Evolutionary conservation across 345 rosid species (phyloP).

Genomic region (Camelina laxa): DNA sequence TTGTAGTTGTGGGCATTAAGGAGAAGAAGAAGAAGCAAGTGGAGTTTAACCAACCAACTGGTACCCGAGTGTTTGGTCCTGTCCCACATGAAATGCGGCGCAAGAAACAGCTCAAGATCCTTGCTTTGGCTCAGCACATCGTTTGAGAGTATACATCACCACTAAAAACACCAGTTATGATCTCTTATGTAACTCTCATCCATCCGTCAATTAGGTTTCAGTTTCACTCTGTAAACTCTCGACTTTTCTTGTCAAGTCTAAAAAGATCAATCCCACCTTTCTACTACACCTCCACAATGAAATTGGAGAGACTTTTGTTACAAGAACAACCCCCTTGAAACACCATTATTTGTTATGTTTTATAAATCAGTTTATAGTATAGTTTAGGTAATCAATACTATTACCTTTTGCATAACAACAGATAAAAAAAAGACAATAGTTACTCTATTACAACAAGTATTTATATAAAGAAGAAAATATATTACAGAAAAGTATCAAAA

Average conservation of each 20-base stretch:
- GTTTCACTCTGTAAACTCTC: neutral
- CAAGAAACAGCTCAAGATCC: slow-evolving; percentile 79
- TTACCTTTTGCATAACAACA: neutral
- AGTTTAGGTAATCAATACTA: neutral
- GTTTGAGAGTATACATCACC: slow-evolving; percentile 48
- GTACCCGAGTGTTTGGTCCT: slow-evolving; percentile 85
- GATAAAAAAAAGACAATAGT: neutral
- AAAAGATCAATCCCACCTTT: neutral
- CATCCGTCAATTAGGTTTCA: slow-evolving; percentile 2
- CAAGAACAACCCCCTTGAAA: neutral
- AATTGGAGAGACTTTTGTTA: neutral
- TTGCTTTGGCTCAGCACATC: slow-evolving; percentile 73
- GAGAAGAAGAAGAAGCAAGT: slow-evolving; percentile 14
- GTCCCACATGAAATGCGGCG: slow-evolving; percentile 82
- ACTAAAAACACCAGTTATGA: slow-evolving; percentile 4
- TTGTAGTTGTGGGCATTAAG: slow-evolving; percentile 62
- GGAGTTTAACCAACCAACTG: slow-evolving; percentile 56
- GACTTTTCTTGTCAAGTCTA: no score
- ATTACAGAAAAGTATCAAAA: slow-evolving; percentile 5
- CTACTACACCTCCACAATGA: neutral
- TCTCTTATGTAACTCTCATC: slow-evolving; percentile 3
- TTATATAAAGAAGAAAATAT: neutral
- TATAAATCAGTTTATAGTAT: neutral
- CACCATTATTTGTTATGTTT: neutral
- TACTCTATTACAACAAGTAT: neutral